Evolutionary conservation across 805 yeast genomes (phyloP), one percentile per base, ranked within the genome.

Genomic region (Candida silvatica): DNA sequence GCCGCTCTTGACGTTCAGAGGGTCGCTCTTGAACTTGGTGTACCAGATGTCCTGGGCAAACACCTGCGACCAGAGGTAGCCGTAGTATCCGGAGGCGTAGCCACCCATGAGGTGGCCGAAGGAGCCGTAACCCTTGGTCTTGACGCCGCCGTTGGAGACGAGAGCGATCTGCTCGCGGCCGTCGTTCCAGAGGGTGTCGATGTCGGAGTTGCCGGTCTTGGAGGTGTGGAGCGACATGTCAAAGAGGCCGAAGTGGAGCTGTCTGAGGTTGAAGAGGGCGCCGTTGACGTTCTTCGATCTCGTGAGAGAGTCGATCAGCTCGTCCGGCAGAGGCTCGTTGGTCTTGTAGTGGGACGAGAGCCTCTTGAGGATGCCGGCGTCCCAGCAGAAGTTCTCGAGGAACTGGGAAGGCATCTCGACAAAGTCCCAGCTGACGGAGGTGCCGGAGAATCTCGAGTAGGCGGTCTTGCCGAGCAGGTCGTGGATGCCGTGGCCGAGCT

Each of bases 391-490:
- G 56, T 75, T 81, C 57, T 85, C 95, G 47, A 85, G 64, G 77
- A 85, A 74, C 61, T 85, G 95, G 1, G 94, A 84, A 19, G 95
- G 95, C 39, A 90, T 84, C 58, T 85, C 95, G 33, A 85, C 94
- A 59, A 85, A 85, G 59, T 85, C 95, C 70, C 92, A 69, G 26
- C 81, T 75, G 30, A 82, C 90, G 27, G 71, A 64, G 20, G 88
- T 78, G 17, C 94, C 94, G 50, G 75, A 80, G 59, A 83, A 84
- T 42, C 79, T 67, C 2, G 80, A 67, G 44, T 71, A 76, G 38
- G 62, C 63, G 19, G 88, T 79, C 41, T 69, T 64, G 8, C 88
- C 83, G 37, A 84, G 67, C 32, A 83, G 59, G 45, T 76, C 80
- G 57, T 85, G 95, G 38, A 85, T 80, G 37, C 94, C 95, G 51